Conservation (phyloP, 164 flowering plant genomes). For the Tetrastigma voinierianum region DNA sequence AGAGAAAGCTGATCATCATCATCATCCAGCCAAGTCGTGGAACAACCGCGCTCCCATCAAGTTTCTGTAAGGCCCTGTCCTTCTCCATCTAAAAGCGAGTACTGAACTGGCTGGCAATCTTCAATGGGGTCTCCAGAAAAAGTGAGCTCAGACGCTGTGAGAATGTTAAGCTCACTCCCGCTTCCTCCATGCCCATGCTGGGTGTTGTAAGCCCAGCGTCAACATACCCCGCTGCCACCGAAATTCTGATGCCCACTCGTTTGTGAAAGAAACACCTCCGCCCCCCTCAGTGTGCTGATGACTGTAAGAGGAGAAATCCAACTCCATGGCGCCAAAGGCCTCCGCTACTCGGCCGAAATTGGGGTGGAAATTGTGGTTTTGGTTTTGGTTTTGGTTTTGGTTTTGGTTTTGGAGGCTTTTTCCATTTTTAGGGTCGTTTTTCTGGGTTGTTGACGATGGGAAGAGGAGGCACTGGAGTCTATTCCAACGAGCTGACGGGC, state of each 20-base stretch:
- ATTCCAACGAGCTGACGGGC: slow-evolving; percentile 51
- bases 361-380: slow-evolving; percentile 26
- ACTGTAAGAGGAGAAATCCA: slow-evolving; percentile 70
- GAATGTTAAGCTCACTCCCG: slow-evolving; percentile 59
- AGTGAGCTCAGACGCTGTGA: slow-evolving; percentile 49
- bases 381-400: slow-evolving; percentile 21
- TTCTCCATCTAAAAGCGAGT: slow-evolving; percentile 68
- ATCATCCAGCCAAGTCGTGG: slow-evolving; percentile 71
- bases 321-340: slow-evolving; percentile 41
- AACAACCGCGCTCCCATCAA: slow-evolving; percentile 89
- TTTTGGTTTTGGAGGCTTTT: slow-evolving; percentile 19
- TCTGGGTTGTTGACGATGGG: slow-evolving; percentile 58
- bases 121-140: slow-evolving; percentile 58
- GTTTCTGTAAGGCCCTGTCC: slow-evolving; percentile 72
- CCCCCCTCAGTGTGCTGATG: slow-evolving; percentile 31
- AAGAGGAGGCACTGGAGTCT: slow-evolving; percentile 69
- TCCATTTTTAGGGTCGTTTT: slow-evolving; percentile 13
- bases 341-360: slow-evolving; percentile 32
- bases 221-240: slow-evolving; percentile 61
- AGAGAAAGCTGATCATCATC: no score
- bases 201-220: slow-evolving; percentile 87
- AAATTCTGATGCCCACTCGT: slow-evolving; percentile 29
- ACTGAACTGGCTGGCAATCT: slow-evolving; percentile 61
- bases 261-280: slow-evolving; percentile 19
- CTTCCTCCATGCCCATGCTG: slow-evolving; percentile 57